A percentile compares a stretch with the other conserved stretches of the same genome.
phyloP scores from a whole-genome alignment of 2,329 filamentous ascomycete species.

The Nemania sp. region DNA sequence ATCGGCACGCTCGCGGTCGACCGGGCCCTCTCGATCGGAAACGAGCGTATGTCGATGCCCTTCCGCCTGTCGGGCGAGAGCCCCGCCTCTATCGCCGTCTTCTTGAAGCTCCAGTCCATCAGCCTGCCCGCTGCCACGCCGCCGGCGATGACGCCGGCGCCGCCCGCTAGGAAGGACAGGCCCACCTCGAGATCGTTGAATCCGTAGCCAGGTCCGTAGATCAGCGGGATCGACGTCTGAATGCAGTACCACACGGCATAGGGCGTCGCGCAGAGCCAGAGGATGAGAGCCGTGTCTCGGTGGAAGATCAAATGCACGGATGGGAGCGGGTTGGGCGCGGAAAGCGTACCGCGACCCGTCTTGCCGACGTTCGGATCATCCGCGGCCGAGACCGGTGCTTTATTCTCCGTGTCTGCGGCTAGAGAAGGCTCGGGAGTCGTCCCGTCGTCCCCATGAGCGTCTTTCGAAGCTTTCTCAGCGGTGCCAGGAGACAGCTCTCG shows the following conservation, averaged over 20 bases:
- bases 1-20: slow-evolving; percentile 22
- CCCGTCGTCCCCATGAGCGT: background rate
- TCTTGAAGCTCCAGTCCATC: slow-evolving; percentile 60
- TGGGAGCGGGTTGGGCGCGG: slow-evolving; percentile 15
- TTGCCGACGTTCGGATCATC: slow-evolving; percentile 10
- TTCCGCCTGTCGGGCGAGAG: slow-evolving; percentile 49
- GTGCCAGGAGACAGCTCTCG: background rate
- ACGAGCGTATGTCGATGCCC: slow-evolving; percentile 51
- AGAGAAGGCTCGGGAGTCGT: background rate
- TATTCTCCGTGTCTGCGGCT: background rate
- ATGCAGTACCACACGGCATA: slow-evolving; percentile 21
- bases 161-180: slow-evolving; percentile 46
- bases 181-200: slow-evolving; percentile 51
- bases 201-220: slow-evolving; percentile 13
- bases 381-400: background rate
- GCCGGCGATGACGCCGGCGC: slow-evolving; percentile 42
- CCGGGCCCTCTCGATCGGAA: slow-evolving; percentile 40
- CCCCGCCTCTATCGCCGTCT: slow-evolving; percentile 49
- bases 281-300: slow-evolving; percentile 19
- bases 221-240: slow-evolving; percentile 15
- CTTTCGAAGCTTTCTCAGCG: background rate
- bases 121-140: slow-evolving; percentile 47
- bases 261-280: slow-evolving; percentile 15
- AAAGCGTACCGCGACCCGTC: slow-evolving; percentile 7
- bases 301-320: slow-evolving; percentile 25